Percentiles rank a stretch among this genome's conserved stretches.
phyloP scores from a whole-genome alignment of 495 filamentous ascomycete genomes.

The Aspergillus cavernicola region DNA sequence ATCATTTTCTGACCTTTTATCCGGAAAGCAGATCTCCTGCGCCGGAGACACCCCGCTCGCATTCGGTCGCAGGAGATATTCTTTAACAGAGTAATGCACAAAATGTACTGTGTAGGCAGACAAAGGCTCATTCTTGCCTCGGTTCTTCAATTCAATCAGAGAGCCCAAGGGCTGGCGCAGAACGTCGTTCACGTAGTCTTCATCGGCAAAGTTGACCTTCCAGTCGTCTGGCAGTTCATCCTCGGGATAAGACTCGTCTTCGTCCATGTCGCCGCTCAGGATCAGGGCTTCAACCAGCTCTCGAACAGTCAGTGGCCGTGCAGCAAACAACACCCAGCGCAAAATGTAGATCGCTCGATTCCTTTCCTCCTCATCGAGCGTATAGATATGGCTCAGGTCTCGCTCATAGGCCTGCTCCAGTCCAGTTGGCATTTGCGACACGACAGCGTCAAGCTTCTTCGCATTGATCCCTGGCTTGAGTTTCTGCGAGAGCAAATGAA shows the following conservation, averaged over 20 bases:
- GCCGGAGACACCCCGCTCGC: neutral
- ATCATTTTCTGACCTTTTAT: neutral
- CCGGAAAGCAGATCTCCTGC: neutral
- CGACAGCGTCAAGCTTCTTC: neutral
- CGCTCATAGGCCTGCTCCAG: neutral
- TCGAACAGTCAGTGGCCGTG: neutral
- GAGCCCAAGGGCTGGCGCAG: neutral
- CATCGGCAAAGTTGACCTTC: neutral
- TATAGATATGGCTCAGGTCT: neutral
- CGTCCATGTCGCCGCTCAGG: neutral
- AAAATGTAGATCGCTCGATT: neutral
- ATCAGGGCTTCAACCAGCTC: slow-evolving; percentile 1
- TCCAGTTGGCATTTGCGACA: neutral
- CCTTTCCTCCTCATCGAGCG: neutral
- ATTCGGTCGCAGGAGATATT: neutral
- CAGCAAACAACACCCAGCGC: neutral
- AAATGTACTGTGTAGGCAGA: neutral
- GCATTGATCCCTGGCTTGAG: neutral
- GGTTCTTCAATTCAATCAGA: neutral
- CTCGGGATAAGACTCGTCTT: neutral
- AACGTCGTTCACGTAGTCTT: neutral
- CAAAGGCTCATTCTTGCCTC: neutral
- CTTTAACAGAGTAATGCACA: neutral
- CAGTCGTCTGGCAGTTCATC: neutral
- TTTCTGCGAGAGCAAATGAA: neutral